Evolutionary conservation across 2,329 filamentous ascomycete species (phyloP), one percentile per base, ranked within the genome.

Genomic region (Lanzia echinophila): DNA sequence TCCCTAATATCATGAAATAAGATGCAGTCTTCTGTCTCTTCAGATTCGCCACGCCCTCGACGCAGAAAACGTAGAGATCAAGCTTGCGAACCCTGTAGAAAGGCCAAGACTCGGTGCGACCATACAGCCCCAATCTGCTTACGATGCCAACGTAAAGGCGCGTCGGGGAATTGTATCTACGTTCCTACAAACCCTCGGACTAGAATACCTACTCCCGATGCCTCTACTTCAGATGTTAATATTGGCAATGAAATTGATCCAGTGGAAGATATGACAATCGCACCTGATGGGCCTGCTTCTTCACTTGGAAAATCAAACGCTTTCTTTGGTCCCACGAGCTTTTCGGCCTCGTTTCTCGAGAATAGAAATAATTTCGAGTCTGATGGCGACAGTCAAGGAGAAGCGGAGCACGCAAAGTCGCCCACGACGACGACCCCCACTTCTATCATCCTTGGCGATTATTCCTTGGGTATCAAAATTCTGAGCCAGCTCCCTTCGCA

Each of bases 41-140:
- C 24, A 28, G 24, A 28, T 4, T 28, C 24, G 8, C 8, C 47
- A 20, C 22, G 15, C 2, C 34, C 47, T 32, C 47, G 47, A 20
- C 34, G 34, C 10, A 49, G 34, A 39, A 49, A 49, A 28, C 47
- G 47, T 28, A 49, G 39, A 41, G 47, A 49, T 39, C 34, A 49
- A 28, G 34, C 47, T 3, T 49, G 34, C 28, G 47, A 49, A 20
- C 47, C 34, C 10, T 49, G 47, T 28, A 33, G 47, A 1, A 49
- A 41, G 24, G 34, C 33, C 6, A 49, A 49, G 28, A 49, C 15
- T 10, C 34, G 47, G 6, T 49, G 34, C 20, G 47, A 41, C 38
- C 34, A 49, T 20, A 49, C 47, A 24, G 19, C 17, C 12, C 47
- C 36, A 10, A 49, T 49, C 17, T 49, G 47, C 5, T 41, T 49